These are phyloP conservation scores for Monilinia fructigena DNA, from an alignment of 2,329 filamentous ascomycete genomes.

Conservation along the genomic window DNA sequence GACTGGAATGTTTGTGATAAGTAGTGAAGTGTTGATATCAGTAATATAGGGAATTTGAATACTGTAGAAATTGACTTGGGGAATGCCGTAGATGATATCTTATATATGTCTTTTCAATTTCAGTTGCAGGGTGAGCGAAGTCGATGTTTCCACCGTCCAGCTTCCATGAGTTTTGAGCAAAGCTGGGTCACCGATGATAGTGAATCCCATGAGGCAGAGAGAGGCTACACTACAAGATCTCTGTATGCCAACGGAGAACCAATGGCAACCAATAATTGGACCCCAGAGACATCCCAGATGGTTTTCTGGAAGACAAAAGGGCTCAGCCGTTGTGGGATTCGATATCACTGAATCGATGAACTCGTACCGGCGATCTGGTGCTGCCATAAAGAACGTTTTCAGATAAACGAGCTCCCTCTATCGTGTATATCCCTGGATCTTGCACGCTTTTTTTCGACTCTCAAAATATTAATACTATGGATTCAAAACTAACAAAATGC, in stretches of 20 bases:
- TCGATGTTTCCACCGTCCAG: neutral
- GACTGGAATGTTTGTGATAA: neutral
- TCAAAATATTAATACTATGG: no score
- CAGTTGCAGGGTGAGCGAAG: neutral
- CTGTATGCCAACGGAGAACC: neutral
- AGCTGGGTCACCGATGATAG: neutral
- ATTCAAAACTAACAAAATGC: no score
- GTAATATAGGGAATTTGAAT: neutral
- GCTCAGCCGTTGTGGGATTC: neutral
- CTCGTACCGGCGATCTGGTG: conserved; percentile 5
- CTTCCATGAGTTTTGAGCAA: conserved; percentile 7
- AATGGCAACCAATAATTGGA: neutral
- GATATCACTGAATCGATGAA: neutral
- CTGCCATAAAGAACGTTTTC: neutral
- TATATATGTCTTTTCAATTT: neutral
- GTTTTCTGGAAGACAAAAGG: neutral
- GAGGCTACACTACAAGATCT: neutral
- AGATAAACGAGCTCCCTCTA: no score
- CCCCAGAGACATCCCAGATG: neutral
- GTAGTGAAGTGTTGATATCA: neutral
- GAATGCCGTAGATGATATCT: neutral
- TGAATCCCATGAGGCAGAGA: neutral
- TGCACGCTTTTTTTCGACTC: no score
- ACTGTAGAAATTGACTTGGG: neutral
- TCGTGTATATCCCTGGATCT: neutral